Evolutionary conservation across 1,139 yeast species (phyloP), one percentile per base, ranked within the genome.

Genomic region (Hyphopichia fennica): DNA sequence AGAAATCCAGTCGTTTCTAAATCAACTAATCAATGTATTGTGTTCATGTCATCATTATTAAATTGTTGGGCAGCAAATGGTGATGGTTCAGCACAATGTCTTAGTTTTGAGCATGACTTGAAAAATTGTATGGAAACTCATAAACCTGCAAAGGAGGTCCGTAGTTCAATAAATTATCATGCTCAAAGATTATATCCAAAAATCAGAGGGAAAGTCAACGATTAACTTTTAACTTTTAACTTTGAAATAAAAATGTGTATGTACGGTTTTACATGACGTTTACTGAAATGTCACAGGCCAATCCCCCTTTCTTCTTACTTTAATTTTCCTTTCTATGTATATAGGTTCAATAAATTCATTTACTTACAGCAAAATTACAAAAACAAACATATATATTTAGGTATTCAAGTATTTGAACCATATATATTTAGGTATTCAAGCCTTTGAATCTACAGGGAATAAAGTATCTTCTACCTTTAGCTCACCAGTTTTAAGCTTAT

Each of bases 31-130:
- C 83, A 87, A 47, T 90, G 97, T 61, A 66, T 82, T 48, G 89
- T 87, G 43, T 71, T 86, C 50, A 87, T 91, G 93, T 83, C 95
- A 6, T 84, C 88, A 37, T 74, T 91, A 63, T 73, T 91, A 54
- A 88, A 87, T 72, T 91, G 98, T 66, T 91, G 98, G 98, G 95
- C 97, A 4, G 87, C 96, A 27, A 87, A 89, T 67, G 93, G 95
- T 40, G 96, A 89, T 63, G 93, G 93, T 45, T 74, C 85, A 18
- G 67, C 75, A 11, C 75, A 69, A 37, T 91, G 98, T 66, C 69
- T 74, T 20, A 72, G 71, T 9, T 68, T 87, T 44, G 96, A 85
- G 56, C 65, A 54, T 17, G 77, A 73, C 42, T 69, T 73, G 56
- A 73, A 72, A 52, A 56, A 56, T 27, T 74, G 79, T 51, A 73